Evolutionary conservation across 768 basidiomycete genomes (phyloP), one percentile per base, ranked within the genome.

Genomic region (Leccinum variicolor): DNA sequence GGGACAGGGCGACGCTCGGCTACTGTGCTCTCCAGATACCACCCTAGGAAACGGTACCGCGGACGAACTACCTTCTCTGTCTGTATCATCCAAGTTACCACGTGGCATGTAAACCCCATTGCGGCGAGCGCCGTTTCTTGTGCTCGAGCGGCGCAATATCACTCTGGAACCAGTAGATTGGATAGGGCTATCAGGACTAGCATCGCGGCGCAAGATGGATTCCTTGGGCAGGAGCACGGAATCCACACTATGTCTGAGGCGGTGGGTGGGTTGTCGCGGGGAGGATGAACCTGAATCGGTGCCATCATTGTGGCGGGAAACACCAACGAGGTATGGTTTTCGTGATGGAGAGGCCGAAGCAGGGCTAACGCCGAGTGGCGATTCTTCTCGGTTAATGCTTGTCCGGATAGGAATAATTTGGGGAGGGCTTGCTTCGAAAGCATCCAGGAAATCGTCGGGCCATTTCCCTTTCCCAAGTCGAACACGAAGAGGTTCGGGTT

Each of bases 361-460:
- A 71, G 73, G 57, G 72, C 75, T 62, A 67, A 66, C 29, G 62
- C 61, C 34, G 49, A 54, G 41, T 33, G 57, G 57, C 25, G 60
- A 62, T 47, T 68, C 67, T 36, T 59, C 60, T 57, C 65, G 66
- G 59, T 68, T 66, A 17, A 36, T 23, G 52, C 53, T 55, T 21
- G 58, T 50, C 36, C 56, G 62, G 53, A 69, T 55, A 64, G 75
- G 69, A 55, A 72, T 71, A 50, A 68, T 68, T 55, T 57, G 70
- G 52, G 64, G 43, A 71, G 70, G 68, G 54, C 52, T 62, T 43
- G 59, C 61, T 54, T 77, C 76, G 59, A 88, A 81, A 28, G 76
- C 83, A 62, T 84, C 83, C 55, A 91, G 68, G 68, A 90, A 89
- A 70, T 90, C 89, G 71, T 90, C 88, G 0, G 90, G 88, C 88